Base-by-base conservation (phyloP, 2,329 filamentous ascomycete species). In the Colletotrichum graminicola region DNA sequence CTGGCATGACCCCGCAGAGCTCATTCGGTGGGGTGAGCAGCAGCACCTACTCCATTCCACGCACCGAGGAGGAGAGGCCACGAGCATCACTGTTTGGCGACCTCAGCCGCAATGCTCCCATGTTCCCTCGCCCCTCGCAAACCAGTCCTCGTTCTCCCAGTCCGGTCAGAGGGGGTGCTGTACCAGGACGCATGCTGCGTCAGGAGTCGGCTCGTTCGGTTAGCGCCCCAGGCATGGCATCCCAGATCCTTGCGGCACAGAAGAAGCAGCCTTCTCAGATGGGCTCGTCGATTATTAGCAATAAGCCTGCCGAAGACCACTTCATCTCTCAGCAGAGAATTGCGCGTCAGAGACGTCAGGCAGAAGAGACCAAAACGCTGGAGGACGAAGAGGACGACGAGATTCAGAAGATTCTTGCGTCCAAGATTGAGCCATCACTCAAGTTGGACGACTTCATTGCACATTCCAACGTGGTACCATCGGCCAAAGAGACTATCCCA, bases 91-190 rank as follows among this genome's bases (percentile, higher is more conserved):
- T 90, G 6, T 91, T 91, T 78, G 89, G 87, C 11, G 87, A 90
- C 68, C 77, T 89, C 49, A 80, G 80, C 67, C 83, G 83, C 49
- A 85, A 83, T 51, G 84, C 83, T 23, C 87, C 88, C 0, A 73
- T 86, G 32, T 88, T 93, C 66, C 82, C 88, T 12, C 88, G 87
- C 43, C 83, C 88, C 32, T 84, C 80, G 43, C 83, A 82, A 26
- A 82, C 84, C n/a, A 91, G 88, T 74, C 91, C 92, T 57, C 89
- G 92, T 45, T 94, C 92, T 12, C 92, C 93, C 1, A 94, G 92
- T 74, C 92, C 93, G 1, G 82, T 93, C 34, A 89, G 92, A 43
- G 84, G 91, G 43, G 84, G 85, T 63, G 85, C 88, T 51, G 80
- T 90, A 39, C 88, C 89, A 41, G 79, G 82, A 71, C 84, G 86